A percentile compares a stretch with the other conserved stretches of the same genome.
Evolutionary conservation across 768 basidiomycete species (phyloP).

Genomic region (Lactarius sanguifluus): DNA sequence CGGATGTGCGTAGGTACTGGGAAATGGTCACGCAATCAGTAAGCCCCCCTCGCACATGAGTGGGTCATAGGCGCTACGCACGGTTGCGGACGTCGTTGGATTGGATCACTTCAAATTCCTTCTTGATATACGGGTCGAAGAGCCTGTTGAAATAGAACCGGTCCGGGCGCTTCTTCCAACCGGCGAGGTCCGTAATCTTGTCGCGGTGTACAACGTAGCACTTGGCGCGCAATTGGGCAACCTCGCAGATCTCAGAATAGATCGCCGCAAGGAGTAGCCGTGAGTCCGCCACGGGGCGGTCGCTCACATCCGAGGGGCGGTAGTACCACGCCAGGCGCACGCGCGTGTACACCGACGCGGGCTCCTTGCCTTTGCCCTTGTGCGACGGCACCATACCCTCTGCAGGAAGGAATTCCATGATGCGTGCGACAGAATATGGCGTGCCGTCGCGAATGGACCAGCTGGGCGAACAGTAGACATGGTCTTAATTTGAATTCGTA

Average conservation of each 20-base stretch:
- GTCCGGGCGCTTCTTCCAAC: constrained; percentile 93
- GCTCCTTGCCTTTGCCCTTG: constrained; percentile 64
- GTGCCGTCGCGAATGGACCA: constrained; percentile 93
- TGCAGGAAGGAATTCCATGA: constrained; percentile 94
- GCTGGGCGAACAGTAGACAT: constrained; percentile 94
- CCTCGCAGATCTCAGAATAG: constrained; percentile 94
- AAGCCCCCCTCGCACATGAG: not conserved
- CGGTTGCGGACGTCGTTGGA: constrained; percentile 85
- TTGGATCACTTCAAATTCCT: constrained; percentile 94
- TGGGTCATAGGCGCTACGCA: constrained; percentile 45
- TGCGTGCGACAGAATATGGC: constrained; percentile 92
- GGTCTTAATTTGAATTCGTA: constrained; percentile 55
- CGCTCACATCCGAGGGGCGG: constrained; percentile 93
- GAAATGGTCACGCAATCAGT: constrained; percentile 29
- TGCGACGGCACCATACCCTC: constrained; percentile 50
- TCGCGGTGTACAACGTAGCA: constrained; percentile 95
- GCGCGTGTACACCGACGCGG: constrained; percentile 65
- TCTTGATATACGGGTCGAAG: constrained; percentile 97
- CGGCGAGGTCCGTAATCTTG: constrained; percentile 89
- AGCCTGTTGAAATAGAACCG: constrained; percentile 95
- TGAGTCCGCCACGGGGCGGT: constrained; percentile 86
- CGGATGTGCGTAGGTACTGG: constrained; percentile 79
- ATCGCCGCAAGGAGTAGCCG: constrained; percentile 93
- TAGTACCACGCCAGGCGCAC: constrained; percentile 96
- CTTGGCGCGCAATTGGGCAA: constrained; percentile 87